phyloP scores from a whole-genome alignment of 148 eudicot genomes.

The Vaccinium vitisidaea region DNA sequence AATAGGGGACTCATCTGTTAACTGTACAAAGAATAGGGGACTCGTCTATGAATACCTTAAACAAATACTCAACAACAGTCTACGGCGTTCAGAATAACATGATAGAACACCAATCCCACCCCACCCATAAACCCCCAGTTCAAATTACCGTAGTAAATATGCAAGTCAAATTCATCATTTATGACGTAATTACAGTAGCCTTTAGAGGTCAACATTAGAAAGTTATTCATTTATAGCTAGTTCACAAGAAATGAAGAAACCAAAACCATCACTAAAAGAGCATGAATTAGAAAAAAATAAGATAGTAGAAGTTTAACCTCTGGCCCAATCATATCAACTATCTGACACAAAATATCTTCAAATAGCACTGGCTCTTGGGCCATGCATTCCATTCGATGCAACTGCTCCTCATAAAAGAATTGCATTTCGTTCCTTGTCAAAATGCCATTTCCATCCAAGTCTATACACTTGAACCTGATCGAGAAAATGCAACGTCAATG shows the following conservation, averaged over 20 bases:
- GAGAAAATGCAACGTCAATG: constrained; percentile 11
- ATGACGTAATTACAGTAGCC: background rate
- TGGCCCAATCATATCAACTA: constrained; percentile 88
- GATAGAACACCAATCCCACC: background rate
- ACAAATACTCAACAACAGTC: background rate
- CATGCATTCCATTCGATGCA: constrained; percentile 99
- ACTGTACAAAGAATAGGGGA: too few relatives aligned
- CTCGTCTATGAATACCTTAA: background rate
- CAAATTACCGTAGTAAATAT: background rate
- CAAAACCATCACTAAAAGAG: background rate
- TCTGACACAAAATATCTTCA: constrained; percentile 97
- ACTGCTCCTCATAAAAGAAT: constrained; percentile 95
- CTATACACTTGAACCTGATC: constrained; percentile 94
- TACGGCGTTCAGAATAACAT: background rate
- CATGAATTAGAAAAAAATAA: background rate
- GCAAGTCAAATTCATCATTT: background rate
- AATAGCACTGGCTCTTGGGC: constrained; percentile 97
- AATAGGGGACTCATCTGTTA: background rate
- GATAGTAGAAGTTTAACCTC: constrained; percentile 47
- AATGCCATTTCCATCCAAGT: constrained; percentile 87
- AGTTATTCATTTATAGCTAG: background rate
- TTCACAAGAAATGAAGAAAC: background rate
- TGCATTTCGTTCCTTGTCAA: constrained; percentile 92
- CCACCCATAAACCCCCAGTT: background rate
- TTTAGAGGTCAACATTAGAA: background rate